Evolutionary conservation across 1,139 yeast species (phyloP).

Genomic region (Taiozyma onychis): DNA sequence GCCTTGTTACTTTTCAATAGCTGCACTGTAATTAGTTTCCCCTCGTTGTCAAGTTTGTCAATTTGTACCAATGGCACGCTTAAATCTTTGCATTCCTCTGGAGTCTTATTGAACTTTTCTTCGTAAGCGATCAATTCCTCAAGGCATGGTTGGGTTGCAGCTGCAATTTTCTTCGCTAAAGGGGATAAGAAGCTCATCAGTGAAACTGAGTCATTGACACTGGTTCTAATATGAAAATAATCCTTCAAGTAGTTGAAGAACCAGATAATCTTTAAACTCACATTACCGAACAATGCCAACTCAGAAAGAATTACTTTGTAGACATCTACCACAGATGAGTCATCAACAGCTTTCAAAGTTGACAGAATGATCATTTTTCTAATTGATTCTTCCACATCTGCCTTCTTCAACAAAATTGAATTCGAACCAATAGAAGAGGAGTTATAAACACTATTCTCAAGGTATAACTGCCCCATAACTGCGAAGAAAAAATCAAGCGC

Average conservation of each 20-base stretch:
- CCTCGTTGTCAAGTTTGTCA: neutral
- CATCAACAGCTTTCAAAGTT: constrained; percentile 30
- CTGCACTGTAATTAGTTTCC: neutral
- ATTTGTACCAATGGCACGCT: neutral
- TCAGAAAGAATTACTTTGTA: constrained; percentile 37
- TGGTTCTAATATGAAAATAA: constrained; percentile 15
- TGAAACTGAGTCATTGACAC: neutral
- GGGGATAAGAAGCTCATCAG: neutral
- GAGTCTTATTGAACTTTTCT: neutral
- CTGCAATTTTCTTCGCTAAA: neutral
- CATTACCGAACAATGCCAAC: constrained; percentile 38
- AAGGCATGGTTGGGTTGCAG: neutral
- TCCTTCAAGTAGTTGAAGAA: constrained; percentile 32
- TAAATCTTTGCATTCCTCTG: neutral
- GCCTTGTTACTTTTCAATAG: neutral
- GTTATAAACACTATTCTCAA: constrained; percentile 6
- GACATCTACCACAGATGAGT: constrained; percentile 28
- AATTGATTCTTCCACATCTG: constrained; percentile 27
- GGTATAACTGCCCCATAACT: constrained; percentile 9
- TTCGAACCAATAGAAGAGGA: neutral
- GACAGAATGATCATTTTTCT: constrained; percentile 32
- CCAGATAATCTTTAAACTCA: constrained; percentile 38
- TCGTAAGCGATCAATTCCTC: neutral
- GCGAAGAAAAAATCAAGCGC: constrained; percentile 7
- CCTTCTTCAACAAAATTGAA: neutral